Evolutionary conservation across 2,329 filamentous ascomycete species (phyloP), one percentile per base, ranked within the genome.

Genomic region (Penicillium italicum): DNA sequence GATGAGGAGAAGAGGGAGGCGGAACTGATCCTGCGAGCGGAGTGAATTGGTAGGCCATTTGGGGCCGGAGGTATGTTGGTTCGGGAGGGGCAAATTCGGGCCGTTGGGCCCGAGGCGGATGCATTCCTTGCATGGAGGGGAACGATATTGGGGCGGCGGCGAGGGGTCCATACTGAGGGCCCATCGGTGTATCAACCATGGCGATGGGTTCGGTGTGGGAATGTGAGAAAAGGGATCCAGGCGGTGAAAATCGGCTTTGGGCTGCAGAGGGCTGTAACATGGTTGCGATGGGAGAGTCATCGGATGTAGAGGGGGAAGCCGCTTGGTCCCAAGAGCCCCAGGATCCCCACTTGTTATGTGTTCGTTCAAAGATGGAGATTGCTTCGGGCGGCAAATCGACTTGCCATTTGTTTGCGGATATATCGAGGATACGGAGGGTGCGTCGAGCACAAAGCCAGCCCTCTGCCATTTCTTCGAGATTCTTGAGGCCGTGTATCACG

Each of bases 391-490:
- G 93, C 10, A 97, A 74, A 53, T 91, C 86, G 41, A 96, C 87
- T 18, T 87, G 87, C 92, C 94, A 97, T 66, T 94, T 94, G n/a
- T 86, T 84, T 0, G 88, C 88, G 12, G 96, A 83, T 4, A 95
- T 85, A 62, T 88, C 91, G 41, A 99, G 79, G 45, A 97, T 96
- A 57, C 86, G 85, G 7, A 97, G 79, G 0, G 92, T 93, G 12
- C 93, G 84, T 50, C 92, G 83, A 10, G 92, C 93, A 66, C 91
- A 94, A 0, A 91, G 83, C 94, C 94, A 99, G 65, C 91, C 88
- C 71, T 97, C 92, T 0, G 91, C 91, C 65, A 99, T 97, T 68
- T 97, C 93, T 72, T 97, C 93, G 1, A 97, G 82, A 60, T 96
- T 90, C 67, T 90, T 93, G 41, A 96, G 82, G 1, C 93, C 91